phyloP scores from a whole-genome alignment of 179 eudicot genomes.

The Heliamphora pulchella region DNA sequence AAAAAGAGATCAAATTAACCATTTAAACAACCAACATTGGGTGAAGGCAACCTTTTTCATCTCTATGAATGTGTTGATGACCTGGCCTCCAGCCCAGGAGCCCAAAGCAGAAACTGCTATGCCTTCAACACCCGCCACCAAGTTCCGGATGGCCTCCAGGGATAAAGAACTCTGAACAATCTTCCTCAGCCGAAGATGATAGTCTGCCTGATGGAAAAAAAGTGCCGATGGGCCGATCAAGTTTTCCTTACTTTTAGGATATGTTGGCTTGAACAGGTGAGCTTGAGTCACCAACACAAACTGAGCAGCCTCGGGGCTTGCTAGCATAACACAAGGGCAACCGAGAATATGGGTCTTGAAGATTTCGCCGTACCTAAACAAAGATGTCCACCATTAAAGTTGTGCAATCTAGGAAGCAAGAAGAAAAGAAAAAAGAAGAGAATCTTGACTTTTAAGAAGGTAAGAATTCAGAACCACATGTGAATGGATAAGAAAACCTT shows the following conservation, averaged over 20 bases:
- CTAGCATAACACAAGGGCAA: slow-evolving; percentile 43
- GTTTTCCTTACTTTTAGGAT: slow-evolving; percentile 39
- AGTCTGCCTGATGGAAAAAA: slow-evolving; percentile 45
- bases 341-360: slow-evolving; percentile 48
- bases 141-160: slow-evolving; percentile 27
- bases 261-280: slow-evolving; percentile 43
- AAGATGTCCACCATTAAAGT: background rate
- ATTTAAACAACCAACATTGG: slow-evolving; percentile 4
- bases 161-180: slow-evolving; percentile 34
- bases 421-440: background rate
- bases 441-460: slow-evolving; percentile 7
- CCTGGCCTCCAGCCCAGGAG: slow-evolving; percentile 27
- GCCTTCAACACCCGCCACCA: slow-evolving; percentile 27
- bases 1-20: background rate
- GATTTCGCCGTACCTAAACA: slow-evolving; percentile 40
- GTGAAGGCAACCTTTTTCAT: slow-evolving; percentile 38
- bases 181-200: slow-evolving; percentile 37
- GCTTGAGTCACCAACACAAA: slow-evolving; percentile 37
- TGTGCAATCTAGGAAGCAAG: background rate
- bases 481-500: slow-evolving; percentile 26
- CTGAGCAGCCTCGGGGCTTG: slow-evolving; percentile 46
- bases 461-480: slow-evolving; percentile 5
- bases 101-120: slow-evolving; percentile 27
- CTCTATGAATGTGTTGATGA: slow-evolving; percentile 32
- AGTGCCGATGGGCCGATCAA: slow-evolving; percentile 37